Conservation (phyloP, 139 green algal genomes). For the Chlamydomonas incerta region DNA sequence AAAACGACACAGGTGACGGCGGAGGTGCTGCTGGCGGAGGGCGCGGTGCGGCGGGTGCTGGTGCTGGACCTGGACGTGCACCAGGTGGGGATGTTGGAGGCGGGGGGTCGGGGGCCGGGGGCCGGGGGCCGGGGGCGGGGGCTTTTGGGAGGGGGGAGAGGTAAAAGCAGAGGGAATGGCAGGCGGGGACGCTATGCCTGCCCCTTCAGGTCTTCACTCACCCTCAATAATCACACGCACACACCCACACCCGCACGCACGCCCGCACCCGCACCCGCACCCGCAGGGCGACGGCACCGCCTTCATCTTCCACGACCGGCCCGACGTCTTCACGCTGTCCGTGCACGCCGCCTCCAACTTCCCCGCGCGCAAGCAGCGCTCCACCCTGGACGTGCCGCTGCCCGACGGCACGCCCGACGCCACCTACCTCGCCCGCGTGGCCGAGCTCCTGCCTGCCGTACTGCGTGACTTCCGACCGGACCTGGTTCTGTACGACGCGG, state of each 20-base stretch:
- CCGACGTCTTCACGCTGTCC: constrained; percentile 74
- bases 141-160: too few species aligned
- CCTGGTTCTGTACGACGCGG: constrained; percentile 91
- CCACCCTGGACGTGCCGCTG: constrained; percentile 79
- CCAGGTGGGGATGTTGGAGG: constrained; percentile 66
- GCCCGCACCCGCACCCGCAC: background rate
- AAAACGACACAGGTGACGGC: constrained; percentile 75
- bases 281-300: constrained; percentile 54
- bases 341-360: constrained; percentile 91
- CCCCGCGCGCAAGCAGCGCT: constrained; percentile 82
- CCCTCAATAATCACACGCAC: too few species aligned
- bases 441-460: constrained; percentile 60
- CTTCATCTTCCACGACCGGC: constrained; percentile 22
- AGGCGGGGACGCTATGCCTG: too few species aligned
- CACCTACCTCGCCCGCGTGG: constrained; percentile 61
- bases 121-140: background rate
- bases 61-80: constrained; percentile 95
- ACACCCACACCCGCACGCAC: too few species aligned
- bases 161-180: background rate
- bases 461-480: constrained; percentile 74
- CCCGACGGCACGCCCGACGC: constrained; percentile 76
- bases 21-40: constrained; percentile 60
- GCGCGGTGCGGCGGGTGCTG: constrained; percentile 68
- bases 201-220: too few species aligned
- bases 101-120: too few species aligned